Conservation (phyloP, 768 basidiomycete species). For the Sistotremastrum niveocremeum region DNA sequence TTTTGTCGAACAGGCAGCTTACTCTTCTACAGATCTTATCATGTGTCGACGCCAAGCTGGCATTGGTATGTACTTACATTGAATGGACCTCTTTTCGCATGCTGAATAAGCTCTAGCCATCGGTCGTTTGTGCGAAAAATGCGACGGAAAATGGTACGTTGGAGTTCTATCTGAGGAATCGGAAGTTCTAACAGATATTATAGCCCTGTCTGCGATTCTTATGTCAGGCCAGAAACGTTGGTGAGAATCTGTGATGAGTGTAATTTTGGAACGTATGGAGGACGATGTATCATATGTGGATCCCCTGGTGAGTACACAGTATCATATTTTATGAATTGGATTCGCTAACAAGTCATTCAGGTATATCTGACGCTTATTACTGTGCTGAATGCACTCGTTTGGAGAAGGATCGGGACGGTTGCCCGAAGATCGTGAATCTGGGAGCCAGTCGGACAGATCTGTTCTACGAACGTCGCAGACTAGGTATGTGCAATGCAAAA, state of each 20-base stretch:
- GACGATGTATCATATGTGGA: slow-evolving; percentile 95
- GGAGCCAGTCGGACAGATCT: slow-evolving; percentile 86
- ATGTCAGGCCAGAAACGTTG: slow-evolving; percentile 94
- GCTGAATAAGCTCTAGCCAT: slow-evolving; percentile 46
- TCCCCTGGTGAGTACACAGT: slow-evolving; percentile 56
- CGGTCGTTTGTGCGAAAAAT: slow-evolving; percentile 96
- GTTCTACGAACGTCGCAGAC: slow-evolving; percentile 80
- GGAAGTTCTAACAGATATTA: not conserved
- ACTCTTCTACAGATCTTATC: slow-evolving; percentile 58
- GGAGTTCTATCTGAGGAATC: not conserved
- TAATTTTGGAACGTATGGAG: slow-evolving; percentile 97
- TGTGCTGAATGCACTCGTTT: slow-evolving; percentile 95
- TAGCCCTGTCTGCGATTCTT: slow-evolving; percentile 97
- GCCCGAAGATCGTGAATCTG: slow-evolving; percentile 96
- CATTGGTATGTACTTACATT: slow-evolving; percentile 49
- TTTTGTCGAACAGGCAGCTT: not conserved
- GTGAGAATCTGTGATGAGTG: slow-evolving; percentile 99
- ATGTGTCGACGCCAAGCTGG: slow-evolving; percentile 98
- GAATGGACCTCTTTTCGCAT: not conserved
- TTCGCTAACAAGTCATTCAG: slow-evolving; percentile 24
- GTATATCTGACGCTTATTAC: slow-evolving; percentile 98
- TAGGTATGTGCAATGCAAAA: slow-evolving; percentile 35
- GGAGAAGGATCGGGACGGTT: slow-evolving; percentile 96
- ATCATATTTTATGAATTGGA: not conserved
- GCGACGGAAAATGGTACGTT: slow-evolving; percentile 95